Percentiles rank a stretch among this genome's conserved stretches.
Conservation (phyloP, 495 filamentous ascomycete species). For the Apiosordaria backusii region DNA sequence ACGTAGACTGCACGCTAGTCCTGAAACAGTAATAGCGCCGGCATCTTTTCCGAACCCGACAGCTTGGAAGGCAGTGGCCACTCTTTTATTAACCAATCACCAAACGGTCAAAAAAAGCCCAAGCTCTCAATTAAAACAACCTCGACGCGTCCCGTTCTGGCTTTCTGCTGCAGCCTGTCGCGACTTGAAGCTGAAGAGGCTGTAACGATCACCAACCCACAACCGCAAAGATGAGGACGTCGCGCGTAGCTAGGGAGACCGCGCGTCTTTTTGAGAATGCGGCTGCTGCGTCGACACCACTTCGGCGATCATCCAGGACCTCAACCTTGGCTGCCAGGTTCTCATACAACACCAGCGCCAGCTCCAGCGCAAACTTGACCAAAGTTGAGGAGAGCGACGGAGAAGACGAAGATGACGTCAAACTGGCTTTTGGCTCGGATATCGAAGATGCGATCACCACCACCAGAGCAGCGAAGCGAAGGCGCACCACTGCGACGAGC, state of each 20-base stretch:
- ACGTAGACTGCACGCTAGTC: not conserved
- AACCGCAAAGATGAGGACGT: slow-evolving; percentile 54
- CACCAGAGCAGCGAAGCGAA: slow-evolving; percentile 42
- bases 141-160: not conserved
- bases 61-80: slow-evolving; percentile 1
- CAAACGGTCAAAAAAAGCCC: not conserved
- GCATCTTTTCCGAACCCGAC: not conserved
- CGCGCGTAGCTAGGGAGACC: slow-evolving; percentile 56
- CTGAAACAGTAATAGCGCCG: not conserved
- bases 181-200: not conserved
- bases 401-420: slow-evolving; percentile 5
- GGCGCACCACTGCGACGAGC: slow-evolving; percentile 1
- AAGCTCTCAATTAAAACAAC: not conserved
- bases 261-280: slow-evolving; percentile 38
- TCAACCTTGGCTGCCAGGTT: slow-evolving; percentile 39
- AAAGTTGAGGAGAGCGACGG: slow-evolving; percentile 24
- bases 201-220: not conserved
- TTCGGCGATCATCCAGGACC: slow-evolving; percentile 47
- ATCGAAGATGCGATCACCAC: slow-evolving; percentile 61
- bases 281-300: slow-evolving; percentile 25
- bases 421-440: slow-evolving; percentile 39
- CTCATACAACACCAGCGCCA: slow-evolving; percentile 33
- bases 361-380: slow-evolving; percentile 28
- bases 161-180: not conserved
- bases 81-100: not conserved